phyloP scores from a whole-genome alignment of 148 eudicot genomes.

The Rhododendron simsii region DNA sequence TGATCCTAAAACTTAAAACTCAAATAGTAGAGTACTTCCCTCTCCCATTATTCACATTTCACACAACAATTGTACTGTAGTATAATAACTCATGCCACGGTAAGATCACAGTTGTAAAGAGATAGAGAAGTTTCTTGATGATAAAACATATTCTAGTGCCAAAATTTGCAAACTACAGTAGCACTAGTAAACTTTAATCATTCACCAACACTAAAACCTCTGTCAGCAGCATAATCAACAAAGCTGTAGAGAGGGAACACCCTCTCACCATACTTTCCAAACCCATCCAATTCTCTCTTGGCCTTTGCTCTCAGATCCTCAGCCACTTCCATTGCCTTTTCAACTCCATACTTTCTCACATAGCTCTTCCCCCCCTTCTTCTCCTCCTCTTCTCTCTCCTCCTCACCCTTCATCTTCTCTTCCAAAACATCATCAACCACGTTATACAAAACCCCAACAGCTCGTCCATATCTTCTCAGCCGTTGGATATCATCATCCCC shows the following conservation, averaged over 20 bases:
- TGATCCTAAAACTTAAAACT: background rate
- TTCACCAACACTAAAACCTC: constrained; percentile 59
- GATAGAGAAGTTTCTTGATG: background rate
- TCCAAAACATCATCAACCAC: constrained; percentile 66
- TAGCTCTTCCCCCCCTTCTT: constrained; percentile 60
- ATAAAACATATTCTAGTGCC: background rate
- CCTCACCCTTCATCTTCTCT: constrained; percentile 29
- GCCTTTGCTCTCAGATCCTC: constrained; percentile 70
- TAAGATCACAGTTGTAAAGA: background rate
- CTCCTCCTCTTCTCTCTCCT: constrained; percentile 10
- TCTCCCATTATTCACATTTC: too few relatives aligned
- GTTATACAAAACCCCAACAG: constrained; percentile 84
- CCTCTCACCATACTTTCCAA: constrained; percentile 71
- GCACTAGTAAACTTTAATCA: background rate
- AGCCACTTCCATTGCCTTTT: constrained; percentile 78
- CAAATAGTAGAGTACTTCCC: too few relatives aligned
- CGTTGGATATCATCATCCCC: constrained; percentile 65
- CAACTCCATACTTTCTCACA: constrained; percentile 75
- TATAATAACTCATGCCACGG: background rate
- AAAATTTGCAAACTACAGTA: background rate
- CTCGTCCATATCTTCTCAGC: constrained; percentile 71
- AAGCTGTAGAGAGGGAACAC: constrained; percentile 73
- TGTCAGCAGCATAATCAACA: constrained; percentile 88
- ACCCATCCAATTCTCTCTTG: constrained; percentile 63
- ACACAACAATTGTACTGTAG: background rate